Conservation (phyloP, 2,329 filamentous ascomycete species). For the Lachnum nothofagi region DNA sequence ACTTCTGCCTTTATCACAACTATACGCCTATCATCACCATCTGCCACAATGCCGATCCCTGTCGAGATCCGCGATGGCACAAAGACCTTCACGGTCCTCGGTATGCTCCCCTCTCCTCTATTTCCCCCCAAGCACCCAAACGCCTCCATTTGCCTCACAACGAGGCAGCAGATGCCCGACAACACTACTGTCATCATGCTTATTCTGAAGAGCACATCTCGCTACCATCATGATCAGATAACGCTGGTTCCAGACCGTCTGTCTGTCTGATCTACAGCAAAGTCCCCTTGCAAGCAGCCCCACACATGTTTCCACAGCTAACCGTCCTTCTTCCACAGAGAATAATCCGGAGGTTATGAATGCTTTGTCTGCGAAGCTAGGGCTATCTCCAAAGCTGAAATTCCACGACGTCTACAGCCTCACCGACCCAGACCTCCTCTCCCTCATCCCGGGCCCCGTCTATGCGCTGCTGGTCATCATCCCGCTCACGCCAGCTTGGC, state of each 20-base stretch:
- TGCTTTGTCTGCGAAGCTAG: constrained; percentile 73
- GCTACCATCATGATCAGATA: too few relatives aligned
- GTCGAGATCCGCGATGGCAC: constrained; percentile 17
- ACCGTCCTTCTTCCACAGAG: constrained; percentile 16
- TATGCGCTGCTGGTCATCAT: constrained; percentile 89
- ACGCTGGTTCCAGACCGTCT: too few relatives aligned
- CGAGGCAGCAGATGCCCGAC: too few relatives aligned
- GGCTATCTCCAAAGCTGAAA: constrained; percentile 68
- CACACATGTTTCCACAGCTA: too few relatives aligned
- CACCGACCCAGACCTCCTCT: constrained; percentile 75
- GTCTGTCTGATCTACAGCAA: too few relatives aligned
- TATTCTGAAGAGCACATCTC: too few relatives aligned
- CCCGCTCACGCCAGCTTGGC: constrained; percentile 74
- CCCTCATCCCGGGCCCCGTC: constrained; percentile 82
- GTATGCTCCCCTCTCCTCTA: constrained; percentile 5
- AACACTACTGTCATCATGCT: too few relatives aligned
- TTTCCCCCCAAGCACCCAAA: too few relatives aligned
- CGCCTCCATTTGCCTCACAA: too few relatives aligned
- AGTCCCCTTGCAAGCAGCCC: too few relatives aligned
- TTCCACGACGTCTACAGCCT: constrained; percentile 92
- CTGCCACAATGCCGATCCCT: constrained; percentile 20
- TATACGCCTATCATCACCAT: neutral
- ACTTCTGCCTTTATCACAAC: neutral
- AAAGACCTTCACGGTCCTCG: constrained; percentile 26
- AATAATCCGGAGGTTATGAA: constrained; percentile 85